These are phyloP conservation scores for Ploettnerulaceae sp. DNA, from an alignment of 2,329 filamentous ascomycete species.

Conservation along the genomic window DNA sequence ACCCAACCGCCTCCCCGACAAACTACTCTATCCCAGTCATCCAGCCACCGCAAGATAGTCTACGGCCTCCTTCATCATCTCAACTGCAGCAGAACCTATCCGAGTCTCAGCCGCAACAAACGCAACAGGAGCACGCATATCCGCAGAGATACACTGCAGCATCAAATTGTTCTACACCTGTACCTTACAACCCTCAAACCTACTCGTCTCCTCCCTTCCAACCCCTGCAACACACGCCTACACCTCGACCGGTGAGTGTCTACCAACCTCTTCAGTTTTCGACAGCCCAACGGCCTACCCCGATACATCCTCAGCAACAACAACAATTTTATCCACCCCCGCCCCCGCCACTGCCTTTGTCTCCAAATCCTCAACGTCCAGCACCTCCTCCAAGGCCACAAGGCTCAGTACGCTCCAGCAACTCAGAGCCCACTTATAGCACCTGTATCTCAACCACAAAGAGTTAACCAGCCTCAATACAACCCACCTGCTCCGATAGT, in stretches of 20 bases:
- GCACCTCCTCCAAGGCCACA: constrained; percentile 37
- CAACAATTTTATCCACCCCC: constrained; percentile 10
- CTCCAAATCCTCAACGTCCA: constrained; percentile 34
- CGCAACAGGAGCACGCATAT: not conserved
- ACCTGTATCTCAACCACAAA: not conserved
- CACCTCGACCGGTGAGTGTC: not conserved
- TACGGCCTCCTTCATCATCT: not conserved
- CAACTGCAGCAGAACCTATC: not conserved
- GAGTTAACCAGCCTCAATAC: constrained; percentile 2
- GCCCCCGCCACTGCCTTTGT: constrained; percentile 41
- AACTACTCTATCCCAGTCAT: not conserved
- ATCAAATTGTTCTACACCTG: not conserved
- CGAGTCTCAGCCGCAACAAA: not conserved
- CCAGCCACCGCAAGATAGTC: not conserved
- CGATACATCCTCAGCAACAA: not conserved
- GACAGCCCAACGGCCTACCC: not conserved
- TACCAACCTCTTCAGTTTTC: not conserved
- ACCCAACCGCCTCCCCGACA: too few species aligned
- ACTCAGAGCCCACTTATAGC: not conserved
- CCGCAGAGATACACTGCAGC: not conserved
- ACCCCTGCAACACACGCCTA: not conserved
- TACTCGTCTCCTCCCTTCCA: not conserved
- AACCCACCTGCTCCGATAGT: not conserved
- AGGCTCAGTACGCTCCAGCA: constrained; percentile 26
- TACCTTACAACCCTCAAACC: not conserved